Conservation (phyloP, 2,329 filamentous ascomycete genomes). For the Epichloe hybrida region DNA sequence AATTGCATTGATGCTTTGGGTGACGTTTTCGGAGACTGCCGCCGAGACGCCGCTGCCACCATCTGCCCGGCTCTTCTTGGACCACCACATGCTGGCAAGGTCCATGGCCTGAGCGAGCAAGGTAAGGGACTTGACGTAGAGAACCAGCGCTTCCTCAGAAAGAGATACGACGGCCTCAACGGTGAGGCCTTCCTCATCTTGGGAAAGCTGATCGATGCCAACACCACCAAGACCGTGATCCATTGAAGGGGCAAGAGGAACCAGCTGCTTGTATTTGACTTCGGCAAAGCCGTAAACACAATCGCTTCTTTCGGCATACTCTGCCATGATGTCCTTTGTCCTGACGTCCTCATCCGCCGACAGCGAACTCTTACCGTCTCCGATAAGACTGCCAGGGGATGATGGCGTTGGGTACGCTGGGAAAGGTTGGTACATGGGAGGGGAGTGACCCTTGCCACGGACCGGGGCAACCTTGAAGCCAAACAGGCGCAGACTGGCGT, state of each 20-base stretch:
- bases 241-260: conserved; percentile 70
- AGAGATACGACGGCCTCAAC: conserved; percentile 73
- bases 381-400: conserved; percentile 45
- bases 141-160: conserved; percentile 85
- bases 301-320: conserved; percentile 83
- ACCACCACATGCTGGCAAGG: conserved; percentile 87
- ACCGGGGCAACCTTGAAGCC: conserved; percentile 58
- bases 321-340: conserved; percentile 72
- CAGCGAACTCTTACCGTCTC: conserved; percentile 45
- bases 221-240: conserved; percentile 56
- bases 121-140: conserved; percentile 89
- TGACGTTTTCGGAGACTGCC: conserved; percentile 34
- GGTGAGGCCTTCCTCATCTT: conserved; percentile 64
- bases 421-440: conserved; percentile 69
- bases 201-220: conserved; percentile 36
- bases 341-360: conserved; percentile 63
- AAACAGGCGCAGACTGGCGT: conserved; percentile 67
- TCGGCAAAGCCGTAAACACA: conserved; percentile 97
- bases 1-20: conserved; percentile 72
- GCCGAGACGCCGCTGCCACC: conserved; percentile 26
- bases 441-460: conserved; percentile 54
- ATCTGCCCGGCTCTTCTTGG: conserved; percentile 58
- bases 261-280: conserved; percentile 96
- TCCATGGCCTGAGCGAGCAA: conserved; percentile 92
- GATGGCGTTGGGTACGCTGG: conserved; percentile 68